Percentiles rank a stretch among this genome's conserved stretches.
Conservation (phyloP, 345 rosid genomes). For the Leavenworthia alabamica region DNA sequence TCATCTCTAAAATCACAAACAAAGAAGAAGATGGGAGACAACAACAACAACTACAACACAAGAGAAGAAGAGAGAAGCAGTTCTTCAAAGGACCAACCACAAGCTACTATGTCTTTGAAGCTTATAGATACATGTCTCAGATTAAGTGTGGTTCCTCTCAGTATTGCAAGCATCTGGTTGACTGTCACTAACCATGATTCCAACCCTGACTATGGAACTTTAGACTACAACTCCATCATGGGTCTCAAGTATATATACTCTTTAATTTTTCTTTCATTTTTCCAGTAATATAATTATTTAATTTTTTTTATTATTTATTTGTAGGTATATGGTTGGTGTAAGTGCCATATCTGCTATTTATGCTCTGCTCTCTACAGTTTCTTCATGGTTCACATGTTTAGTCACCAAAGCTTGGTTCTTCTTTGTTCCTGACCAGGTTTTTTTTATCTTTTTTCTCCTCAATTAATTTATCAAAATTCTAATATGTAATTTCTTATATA, state of each 20-base stretch:
- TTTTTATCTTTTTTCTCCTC: not conserved
- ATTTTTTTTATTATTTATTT: not conserved
- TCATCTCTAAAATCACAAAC: not conserved
- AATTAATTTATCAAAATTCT: not conserved
- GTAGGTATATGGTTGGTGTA: conserved; percentile 64
- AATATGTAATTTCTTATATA: not conserved
- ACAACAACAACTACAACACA: conserved; percentile 9
- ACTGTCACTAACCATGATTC: conserved; percentile 62
- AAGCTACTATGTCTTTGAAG: conserved; percentile 35
- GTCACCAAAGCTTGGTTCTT: conserved; percentile 68
- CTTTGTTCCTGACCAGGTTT: conserved; percentile 89
- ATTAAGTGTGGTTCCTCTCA: conserved; percentile 65
- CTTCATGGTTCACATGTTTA: conserved; percentile 50
- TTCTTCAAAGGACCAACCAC: conserved; percentile 31
- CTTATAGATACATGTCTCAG: conserved; percentile 60
- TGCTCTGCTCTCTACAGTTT: conserved; percentile 54
- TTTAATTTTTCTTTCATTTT: not conserved
- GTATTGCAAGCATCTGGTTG: conserved; percentile 68
- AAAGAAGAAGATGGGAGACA: conserved; percentile 12
- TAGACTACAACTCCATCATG: conserved; percentile 45
- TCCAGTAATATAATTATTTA: not conserved
- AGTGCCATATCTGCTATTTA: conserved; percentile 59
- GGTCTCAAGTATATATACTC: conserved; percentile 69
- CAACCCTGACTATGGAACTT: conserved; percentile 48
- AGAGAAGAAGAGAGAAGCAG: conserved; percentile 17